Conservation (phyloP, 1,284 basidiomycete genomes). For the Ceratobasidium sp. region DNA sequence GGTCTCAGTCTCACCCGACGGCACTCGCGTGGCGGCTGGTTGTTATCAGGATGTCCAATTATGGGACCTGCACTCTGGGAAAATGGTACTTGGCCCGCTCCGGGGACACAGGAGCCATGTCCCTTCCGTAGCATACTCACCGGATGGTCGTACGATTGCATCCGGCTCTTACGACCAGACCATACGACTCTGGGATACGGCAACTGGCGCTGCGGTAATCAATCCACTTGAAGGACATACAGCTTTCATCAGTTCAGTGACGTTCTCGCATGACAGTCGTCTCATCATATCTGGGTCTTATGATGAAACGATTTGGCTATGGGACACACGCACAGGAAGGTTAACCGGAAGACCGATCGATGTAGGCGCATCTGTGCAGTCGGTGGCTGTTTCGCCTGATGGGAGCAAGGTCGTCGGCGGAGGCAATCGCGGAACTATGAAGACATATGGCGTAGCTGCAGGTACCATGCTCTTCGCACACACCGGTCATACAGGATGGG, state of each 20-base stretch:
- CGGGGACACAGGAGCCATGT: conserved; percentile 37
- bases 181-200: conserved; percentile 31
- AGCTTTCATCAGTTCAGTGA: too few relatives aligned
- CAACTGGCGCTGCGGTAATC: too few relatives aligned
- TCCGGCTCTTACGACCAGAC: conserved; percentile 40
- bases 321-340: not conserved
- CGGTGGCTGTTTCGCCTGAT: conserved; percentile 43
- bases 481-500: conserved; percentile 48
- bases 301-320: not conserved
- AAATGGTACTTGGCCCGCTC: not conserved
- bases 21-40: too few relatives aligned
- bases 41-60: too few relatives aligned
- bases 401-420: conserved; percentile 32
- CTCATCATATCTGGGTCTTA: too few relatives aligned
- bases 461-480: not conserved
- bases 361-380: not conserved
- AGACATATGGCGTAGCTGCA: conserved; percentile 31
- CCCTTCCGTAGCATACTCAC: conserved; percentile 13
- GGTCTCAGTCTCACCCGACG: too few relatives aligned
- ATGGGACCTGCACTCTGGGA: too few relatives aligned
- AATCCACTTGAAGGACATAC: too few relatives aligned
- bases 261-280: too few relatives aligned
- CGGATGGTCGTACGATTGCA: conserved; percentile 24
- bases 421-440: conserved; percentile 32
- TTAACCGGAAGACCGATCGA: not conserved